phyloP scores from a whole-genome alignment of 2,329 filamentous ascomycete species.

The Acephala macrosclerotiorum region DNA sequence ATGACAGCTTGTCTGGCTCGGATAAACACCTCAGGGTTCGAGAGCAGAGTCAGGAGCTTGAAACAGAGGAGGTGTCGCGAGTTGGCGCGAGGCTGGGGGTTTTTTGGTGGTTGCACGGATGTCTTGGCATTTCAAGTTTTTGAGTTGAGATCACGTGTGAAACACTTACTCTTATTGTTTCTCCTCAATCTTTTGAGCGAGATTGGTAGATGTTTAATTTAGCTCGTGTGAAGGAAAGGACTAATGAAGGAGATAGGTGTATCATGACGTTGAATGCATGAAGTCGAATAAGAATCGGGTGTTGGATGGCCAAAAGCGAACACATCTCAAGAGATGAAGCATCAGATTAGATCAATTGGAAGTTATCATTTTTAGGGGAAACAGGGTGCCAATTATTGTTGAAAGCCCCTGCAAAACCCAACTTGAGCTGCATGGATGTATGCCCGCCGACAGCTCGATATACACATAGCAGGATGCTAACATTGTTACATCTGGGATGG shows the following conservation, averaged over 20 bases:
- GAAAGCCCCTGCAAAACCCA: too few species aligned
- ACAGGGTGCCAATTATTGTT: too few species aligned
- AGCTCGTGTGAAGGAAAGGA: too few species aligned
- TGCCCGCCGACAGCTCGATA: neutral
- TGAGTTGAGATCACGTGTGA: neutral
- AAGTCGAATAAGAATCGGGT: too few species aligned
- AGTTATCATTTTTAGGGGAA: too few species aligned
- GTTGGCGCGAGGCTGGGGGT: conserved; percentile 2
- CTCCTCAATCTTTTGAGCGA: neutral
- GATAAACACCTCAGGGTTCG: conserved; percentile 7
- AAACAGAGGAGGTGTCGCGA: conserved; percentile 20
- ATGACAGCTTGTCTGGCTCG: neutral
- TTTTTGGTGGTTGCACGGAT: neutral
- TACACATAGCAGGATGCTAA: neutral
- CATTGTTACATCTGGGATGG: too few species aligned
- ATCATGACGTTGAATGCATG: too few species aligned
- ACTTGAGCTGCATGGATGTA: too few species aligned
- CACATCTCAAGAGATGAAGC: too few species aligned
- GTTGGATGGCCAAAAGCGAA: too few species aligned
- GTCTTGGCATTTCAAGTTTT: neutral
- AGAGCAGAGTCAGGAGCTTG: conserved; percentile 7
- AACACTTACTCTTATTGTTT: neutral
- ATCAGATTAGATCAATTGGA: too few species aligned
- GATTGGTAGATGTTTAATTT: neutral
- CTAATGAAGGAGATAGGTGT: too few species aligned